Conservation (phyloP, 2,329 filamentous ascomycete genomes). For the Ophiocordyceps camponoti-leonardi region DNA sequence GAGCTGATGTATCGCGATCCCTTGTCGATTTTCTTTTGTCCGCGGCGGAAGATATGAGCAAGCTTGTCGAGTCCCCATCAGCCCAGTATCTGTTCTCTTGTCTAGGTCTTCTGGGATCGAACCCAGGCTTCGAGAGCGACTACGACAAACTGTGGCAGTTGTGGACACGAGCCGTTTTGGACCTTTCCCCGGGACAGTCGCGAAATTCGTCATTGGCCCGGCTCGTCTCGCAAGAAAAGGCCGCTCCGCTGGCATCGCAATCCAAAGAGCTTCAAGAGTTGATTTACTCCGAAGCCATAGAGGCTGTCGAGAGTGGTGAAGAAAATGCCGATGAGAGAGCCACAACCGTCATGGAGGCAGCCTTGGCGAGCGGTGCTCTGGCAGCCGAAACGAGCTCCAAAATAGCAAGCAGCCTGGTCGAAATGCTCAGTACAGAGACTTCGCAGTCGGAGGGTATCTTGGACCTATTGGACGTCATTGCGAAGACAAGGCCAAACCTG, state of each 20-base stretch:
- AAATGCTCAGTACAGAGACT: constrained; percentile 15
- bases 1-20: constrained; percentile 10
- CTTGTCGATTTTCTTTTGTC: constrained; percentile 25
- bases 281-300: constrained; percentile 21
- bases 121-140: constrained; percentile 16
- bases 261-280: constrained; percentile 27
- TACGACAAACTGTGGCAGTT: constrained; percentile 27
- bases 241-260: constrained; percentile 19
- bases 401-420: constrained; percentile 18
- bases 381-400: constrained; percentile 14
- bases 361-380: constrained; percentile 24
- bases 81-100: constrained; percentile 47
- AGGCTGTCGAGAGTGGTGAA: constrained; percentile 16
- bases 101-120: constrained; percentile 36
- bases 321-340: constrained; percentile 4
- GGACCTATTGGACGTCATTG: constrained; percentile 28
- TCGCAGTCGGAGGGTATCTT: constrained; percentile 15
- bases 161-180: constrained; percentile 24
- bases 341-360: constrained; percentile 31
- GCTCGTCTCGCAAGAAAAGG: constrained; percentile 28
- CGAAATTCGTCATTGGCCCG: constrained; percentile 19
- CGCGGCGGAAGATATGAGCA: constrained; percentile 39
- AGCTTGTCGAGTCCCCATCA: constrained; percentile 51
- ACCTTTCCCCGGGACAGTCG: constrained; percentile 7
- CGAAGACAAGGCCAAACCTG: constrained; percentile 24